phyloP scores from a whole-genome alignment of 306 rosid species.

The Fagus crenata region DNA sequence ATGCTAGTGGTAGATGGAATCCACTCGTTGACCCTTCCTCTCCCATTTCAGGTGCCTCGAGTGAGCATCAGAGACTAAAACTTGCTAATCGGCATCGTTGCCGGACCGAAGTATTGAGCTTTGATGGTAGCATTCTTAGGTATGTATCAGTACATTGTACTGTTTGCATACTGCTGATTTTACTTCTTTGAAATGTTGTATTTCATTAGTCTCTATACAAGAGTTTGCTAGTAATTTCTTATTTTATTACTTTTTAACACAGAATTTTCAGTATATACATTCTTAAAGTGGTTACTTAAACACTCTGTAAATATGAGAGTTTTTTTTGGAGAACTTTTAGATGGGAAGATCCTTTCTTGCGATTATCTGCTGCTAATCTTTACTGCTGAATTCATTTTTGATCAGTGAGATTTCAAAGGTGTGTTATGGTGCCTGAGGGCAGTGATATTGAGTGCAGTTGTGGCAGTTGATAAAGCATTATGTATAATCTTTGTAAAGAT shows the following conservation, averaged over 20 bases:
- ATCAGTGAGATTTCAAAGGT: background rate
- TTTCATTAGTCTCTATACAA: background rate
- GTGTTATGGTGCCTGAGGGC: background rate
- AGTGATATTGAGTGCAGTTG: background rate
- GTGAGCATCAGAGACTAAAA: conserved; percentile 66
- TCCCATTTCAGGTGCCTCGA: conserved; percentile 73
- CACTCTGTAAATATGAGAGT: background rate
- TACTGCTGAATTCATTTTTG: background rate
- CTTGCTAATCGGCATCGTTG: conserved; percentile 67
- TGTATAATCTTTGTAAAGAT: background rate
- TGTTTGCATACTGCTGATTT: conserved; percentile 17
- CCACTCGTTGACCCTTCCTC: conserved; percentile 80
- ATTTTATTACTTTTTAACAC: background rate
- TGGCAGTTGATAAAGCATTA: background rate
- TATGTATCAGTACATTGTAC: conserved; percentile 37
- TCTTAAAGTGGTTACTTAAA: background rate
- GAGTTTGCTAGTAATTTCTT: background rate
- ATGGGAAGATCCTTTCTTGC: background rate
- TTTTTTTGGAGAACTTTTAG: background rate
- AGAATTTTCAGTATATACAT: background rate
- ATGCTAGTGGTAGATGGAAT: conserved; percentile 90
- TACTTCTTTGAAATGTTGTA: conserved; percentile 7
- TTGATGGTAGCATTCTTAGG: conserved; percentile 89
- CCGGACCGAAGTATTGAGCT: conserved; percentile 84
- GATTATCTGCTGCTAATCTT: background rate